Evolutionary conservation across 768 basidiomycete genomes (phyloP).

Genomic region (Lentinula guzmanii): DNA sequence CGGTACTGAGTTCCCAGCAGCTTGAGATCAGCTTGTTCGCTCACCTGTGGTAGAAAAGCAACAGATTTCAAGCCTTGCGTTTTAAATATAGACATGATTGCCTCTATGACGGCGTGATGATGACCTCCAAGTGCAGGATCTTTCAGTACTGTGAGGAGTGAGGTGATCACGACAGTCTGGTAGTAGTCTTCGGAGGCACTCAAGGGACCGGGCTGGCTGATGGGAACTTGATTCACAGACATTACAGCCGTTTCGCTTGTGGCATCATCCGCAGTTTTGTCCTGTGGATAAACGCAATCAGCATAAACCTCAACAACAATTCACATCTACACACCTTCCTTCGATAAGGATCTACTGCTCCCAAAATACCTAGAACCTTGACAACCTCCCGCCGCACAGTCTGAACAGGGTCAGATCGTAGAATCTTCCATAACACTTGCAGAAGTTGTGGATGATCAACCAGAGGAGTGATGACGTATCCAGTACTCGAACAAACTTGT

Average conservation of each 20-base stretch:
- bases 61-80: slow-evolving; percentile 97
- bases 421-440: slow-evolving; percentile 76
- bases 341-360: slow-evolving; percentile 92
- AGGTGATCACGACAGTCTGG: slow-evolving; percentile 90
- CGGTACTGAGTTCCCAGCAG: slow-evolving; percentile 8
- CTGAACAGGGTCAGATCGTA: slow-evolving; percentile 73
- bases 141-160: slow-evolving; percentile 80
- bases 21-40: slow-evolving; percentile 2
- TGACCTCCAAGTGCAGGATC: slow-evolving; percentile 83
- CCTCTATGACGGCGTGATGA: slow-evolving; percentile 93
- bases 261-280: slow-evolving; percentile 59
- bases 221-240: slow-evolving; percentile 63
- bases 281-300: slow-evolving; percentile 25
- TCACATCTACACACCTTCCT: slow-evolving; percentile 62
- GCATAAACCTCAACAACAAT: background rate
- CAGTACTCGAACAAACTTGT: slow-evolving; percentile 92
- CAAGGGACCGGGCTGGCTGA: slow-evolving; percentile 52
- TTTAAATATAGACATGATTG: slow-evolving; percentile 98
- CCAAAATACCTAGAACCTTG: slow-evolving; percentile 92
- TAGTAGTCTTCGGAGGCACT: slow-evolving; percentile 91
- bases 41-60: slow-evolving; percentile 87
- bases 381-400: slow-evolving; percentile 82
- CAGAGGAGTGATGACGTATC: slow-evolving; percentile 88
- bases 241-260: slow-evolving; percentile 53
- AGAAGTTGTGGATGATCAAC: slow-evolving; percentile 89